Base-by-base conservation (phyloP, 225 moss, liverwort and hornwort species). In the Marchantia polymorpha region DNA sequence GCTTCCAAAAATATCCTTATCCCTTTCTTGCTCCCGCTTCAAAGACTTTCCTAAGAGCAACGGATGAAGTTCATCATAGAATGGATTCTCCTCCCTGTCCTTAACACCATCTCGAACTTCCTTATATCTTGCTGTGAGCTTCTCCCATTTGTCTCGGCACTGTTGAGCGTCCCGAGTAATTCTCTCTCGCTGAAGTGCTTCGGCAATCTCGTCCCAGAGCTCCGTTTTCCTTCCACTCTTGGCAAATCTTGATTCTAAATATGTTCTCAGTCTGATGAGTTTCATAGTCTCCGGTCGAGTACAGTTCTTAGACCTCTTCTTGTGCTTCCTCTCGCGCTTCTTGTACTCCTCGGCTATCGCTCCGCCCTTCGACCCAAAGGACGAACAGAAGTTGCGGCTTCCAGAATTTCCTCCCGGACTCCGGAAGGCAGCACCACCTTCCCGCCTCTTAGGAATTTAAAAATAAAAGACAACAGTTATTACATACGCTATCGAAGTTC, bases 131-230 rank as follows among this genome's bases (percentile, higher is more conserved):
- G 92, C 94, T 19, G 90, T 96, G 30, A 96, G 85, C 81, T 96
- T 96, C 89, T 96, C 96, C 96, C 96, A 96, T 82, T 96, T 96
- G 79, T 96, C 94, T 61, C 94, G 87, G 81, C 94, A 96, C 81
- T 96, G 91, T 77, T 96, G 94, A 0, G 96, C 94, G 78, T 96
- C 96, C 48, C 96, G 88, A 10, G 89, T 87, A 60, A 90, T 94
- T 63, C 89, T 88, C 87, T 94, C 91, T 46, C 84, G 86, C 29
- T 92, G 94, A 75, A 94, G 84, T 20, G 86, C 85, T 72, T 92
- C 94, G 0, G 92, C 92, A 75, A 96, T 96, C 82, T 96, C 94
- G 71, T 96, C 96, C 96, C 94, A 96, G n/a, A 96, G 85, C 88
- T 96, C 92, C 12, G 92, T 96, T 88, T 96, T 96, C 80, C 96